These are phyloP conservation scores for Macrolepiota dolichaula DNA, from an alignment of 768 basidiomycete genomes.

Conservation along the genomic window DNA sequence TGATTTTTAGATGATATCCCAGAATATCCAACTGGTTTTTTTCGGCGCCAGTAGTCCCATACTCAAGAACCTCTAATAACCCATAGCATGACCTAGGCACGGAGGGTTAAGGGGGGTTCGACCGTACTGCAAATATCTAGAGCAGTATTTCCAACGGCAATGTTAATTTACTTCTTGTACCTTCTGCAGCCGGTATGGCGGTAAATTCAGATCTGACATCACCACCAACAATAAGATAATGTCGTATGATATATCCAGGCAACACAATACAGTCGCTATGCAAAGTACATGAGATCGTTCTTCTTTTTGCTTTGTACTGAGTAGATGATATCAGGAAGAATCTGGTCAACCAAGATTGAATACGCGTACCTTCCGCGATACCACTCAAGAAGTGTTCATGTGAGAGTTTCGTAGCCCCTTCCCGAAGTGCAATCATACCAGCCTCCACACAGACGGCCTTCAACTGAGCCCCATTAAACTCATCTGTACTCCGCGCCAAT, in stretches of 20 bases:
- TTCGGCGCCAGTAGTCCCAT: no score
- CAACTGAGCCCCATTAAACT: conserved; percentile 96
- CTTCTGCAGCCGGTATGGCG: not conserved
- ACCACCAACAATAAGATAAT: not conserved
- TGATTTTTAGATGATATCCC: no score
- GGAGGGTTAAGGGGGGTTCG: no score
- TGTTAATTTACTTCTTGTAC: no score
- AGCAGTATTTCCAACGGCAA: no score
- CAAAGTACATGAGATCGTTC: conserved; percentile 95
- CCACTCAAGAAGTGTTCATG: conserved; percentile 97
- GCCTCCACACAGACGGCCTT: conserved; percentile 99
- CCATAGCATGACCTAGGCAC: no score
- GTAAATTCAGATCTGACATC: not conserved
- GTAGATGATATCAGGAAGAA: conserved; percentile 21
- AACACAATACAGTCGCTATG: conserved; percentile 39
- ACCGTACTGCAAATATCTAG: no score
- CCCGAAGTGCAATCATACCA: conserved; percentile 96
- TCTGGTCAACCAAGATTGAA: not conserved
- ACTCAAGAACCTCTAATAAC: no score
- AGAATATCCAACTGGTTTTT: no score
- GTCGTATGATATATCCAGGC: conserved; percentile 1
- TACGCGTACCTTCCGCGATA: conserved; percentile 71
- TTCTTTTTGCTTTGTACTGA: conserved; percentile 99
- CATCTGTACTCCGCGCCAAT: conserved; percentile 93
- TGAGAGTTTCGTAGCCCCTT: conserved; percentile 82